phyloP scores from a whole-genome alignment of 208 protist genomes.

The Trypanosoma cruzi region DNA sequence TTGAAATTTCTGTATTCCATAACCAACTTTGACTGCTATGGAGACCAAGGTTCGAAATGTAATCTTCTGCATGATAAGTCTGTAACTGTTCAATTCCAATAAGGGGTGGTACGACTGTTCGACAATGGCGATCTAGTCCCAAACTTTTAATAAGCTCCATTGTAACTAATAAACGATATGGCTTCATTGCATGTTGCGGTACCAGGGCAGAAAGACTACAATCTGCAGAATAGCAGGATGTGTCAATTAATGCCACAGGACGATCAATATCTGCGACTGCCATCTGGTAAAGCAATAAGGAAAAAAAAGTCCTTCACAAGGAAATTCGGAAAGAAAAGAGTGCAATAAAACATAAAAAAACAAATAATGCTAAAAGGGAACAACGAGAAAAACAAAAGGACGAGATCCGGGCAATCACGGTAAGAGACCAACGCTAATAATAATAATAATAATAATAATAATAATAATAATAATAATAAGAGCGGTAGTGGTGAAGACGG shows the following conservation, averaged over 20 bases:
- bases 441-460: too few species aligned
- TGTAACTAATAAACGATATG: constrained; percentile 81
- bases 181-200: constrained; percentile 92
- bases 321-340: too few species aligned
- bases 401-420: too few species aligned
- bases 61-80: constrained; percentile 73
- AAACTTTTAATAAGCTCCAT: constrained; percentile 79
- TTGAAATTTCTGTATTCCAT: constrained; percentile 84
- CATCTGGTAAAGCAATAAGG: too few species aligned
- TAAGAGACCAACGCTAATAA: too few species aligned
- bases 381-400: too few species aligned
- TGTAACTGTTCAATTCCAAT: constrained; percentile 65
- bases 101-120: constrained; percentile 76
- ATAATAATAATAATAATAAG: too few species aligned
- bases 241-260: constrained; percentile 76
- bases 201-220: constrained; percentile 85
- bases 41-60: constrained; percentile 82
- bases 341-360: too few species aligned
- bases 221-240: constrained; percentile 81
- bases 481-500: too few species aligned
- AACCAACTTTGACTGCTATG: constrained; percentile 83
- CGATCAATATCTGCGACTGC: constrained; percentile 6
- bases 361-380: too few species aligned
- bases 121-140: constrained; percentile 59
- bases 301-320: background rate